Conservation (phyloP, 1,284 basidiomycete genomes). For the Cryptococcus sp. region DNA sequence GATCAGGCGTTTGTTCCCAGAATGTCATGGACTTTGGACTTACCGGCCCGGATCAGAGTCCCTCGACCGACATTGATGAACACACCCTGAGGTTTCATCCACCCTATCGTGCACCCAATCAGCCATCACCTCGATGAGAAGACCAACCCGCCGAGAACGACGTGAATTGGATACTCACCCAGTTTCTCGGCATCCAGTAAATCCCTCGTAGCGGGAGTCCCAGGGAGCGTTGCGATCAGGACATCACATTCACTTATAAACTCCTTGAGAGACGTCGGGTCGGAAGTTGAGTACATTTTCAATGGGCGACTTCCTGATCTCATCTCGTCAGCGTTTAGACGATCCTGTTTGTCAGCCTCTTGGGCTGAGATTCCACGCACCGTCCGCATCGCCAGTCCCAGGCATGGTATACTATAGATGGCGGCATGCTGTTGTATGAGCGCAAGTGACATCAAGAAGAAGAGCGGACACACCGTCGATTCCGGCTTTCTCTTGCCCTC, state of each 20-base stretch:
- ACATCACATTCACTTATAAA: conserved; percentile 48
- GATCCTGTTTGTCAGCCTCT: not conserved
- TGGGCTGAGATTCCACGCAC: conserved; percentile 14
- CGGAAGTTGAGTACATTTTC: conserved; percentile 44
- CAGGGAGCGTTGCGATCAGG: conserved; percentile 46
- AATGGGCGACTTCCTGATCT: conserved; percentile 32
- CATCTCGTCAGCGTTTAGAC: too few relatives aligned
- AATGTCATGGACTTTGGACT: conserved; percentile 9
- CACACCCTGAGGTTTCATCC: conserved; percentile 37
- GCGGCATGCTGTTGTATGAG: not conserved
- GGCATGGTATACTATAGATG: conserved; percentile 39
- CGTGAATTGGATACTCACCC: conserved; percentile 30
- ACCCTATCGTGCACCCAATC: conserved; percentile 8
- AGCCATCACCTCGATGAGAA: conserved; percentile 1
- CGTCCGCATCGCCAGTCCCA: conserved; percentile 46
- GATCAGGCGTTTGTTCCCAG: too few relatives aligned
- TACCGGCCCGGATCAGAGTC: conserved; percentile 34
- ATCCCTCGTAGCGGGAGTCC: conserved; percentile 40
- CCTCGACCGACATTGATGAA: conserved; percentile 50
- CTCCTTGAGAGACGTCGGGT: conserved; percentile 33
- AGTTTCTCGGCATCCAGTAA: conserved; percentile 43
- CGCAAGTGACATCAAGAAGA: not conserved
- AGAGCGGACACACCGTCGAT: conserved; percentile 32
- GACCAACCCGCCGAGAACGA: too few relatives aligned
- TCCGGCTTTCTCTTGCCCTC: conserved; percentile 37